These are phyloP conservation scores for Diplodia corticola DNA, from an alignment of 2,329 filamentous ascomycete genomes.

Conservation along the genomic window DNA sequence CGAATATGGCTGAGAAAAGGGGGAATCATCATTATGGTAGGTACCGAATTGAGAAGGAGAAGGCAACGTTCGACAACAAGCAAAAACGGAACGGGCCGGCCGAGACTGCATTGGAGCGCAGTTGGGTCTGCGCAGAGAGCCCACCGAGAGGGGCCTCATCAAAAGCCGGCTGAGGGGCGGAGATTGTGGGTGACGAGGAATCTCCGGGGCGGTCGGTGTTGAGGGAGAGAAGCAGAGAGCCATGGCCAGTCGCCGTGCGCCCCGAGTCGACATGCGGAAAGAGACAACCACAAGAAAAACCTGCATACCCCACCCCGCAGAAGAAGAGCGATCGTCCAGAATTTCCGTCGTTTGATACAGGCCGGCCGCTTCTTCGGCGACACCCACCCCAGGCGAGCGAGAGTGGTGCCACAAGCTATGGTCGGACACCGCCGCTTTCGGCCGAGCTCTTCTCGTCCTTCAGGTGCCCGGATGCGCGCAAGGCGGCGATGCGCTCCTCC, in stretches of 20 bases:
- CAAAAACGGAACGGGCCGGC: slow-evolving; percentile 9
- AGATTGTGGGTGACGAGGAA: background rate
- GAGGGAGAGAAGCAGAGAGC: too few relatives aligned
- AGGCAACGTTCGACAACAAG: background rate
- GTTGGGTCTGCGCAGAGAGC: background rate
- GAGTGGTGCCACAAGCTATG: background rate
- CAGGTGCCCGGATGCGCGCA: slow-evolving; percentile 27
- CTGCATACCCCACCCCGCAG: background rate
- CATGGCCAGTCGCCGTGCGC: background rate
- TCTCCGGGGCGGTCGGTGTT: background rate
- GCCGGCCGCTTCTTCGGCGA: too few relatives aligned
- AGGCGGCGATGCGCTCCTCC: slow-evolving; percentile 26
- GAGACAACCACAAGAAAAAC: background rate
- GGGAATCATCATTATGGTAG: slow-evolving; percentile 5
- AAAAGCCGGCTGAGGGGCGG: background rate
- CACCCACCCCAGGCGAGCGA: too few relatives aligned
- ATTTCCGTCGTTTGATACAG: background rate
- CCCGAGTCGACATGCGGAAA: background rate
- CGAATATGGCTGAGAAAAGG: background rate
- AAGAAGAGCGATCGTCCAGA: background rate
- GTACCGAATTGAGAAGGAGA: background rate
- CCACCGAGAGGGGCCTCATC: background rate
- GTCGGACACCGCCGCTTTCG: background rate
- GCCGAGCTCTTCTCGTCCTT: slow-evolving; percentile 20
- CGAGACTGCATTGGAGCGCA: background rate